A percentile compares a stretch with the other conserved stretches of the same genome.
Conservation (phyloP, 2,329 filamentous ascomycete genomes). For the Aspergillus sp. region DNA sequence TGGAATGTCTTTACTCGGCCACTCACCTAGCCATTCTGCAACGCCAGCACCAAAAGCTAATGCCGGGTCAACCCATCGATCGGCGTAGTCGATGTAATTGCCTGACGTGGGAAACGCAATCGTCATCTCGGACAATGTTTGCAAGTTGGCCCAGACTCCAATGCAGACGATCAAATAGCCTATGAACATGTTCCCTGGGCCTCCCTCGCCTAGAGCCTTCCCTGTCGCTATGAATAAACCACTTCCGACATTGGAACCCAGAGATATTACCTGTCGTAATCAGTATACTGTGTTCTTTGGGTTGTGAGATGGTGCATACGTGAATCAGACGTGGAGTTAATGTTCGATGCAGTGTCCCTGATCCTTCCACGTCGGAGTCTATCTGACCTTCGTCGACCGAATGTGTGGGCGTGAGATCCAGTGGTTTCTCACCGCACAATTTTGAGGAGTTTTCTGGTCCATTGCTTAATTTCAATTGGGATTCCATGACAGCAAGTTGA, state of each 20-base stretch:
- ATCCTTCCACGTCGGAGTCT: neutral
- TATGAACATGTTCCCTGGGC: constrained; percentile 11
- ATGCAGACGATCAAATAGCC: constrained; percentile 9
- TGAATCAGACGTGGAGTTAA: constrained; percentile 1
- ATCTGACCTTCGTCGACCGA: neutral
- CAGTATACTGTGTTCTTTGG: neutral
- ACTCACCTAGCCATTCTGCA: constrained; percentile 24
- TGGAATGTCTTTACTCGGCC: neutral
- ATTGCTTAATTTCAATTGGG: neutral
- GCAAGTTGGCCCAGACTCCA: constrained; percentile 14
- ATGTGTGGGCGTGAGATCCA: neutral
- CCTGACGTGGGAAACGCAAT: constrained; percentile 33
- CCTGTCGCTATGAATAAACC: constrained; percentile 14
- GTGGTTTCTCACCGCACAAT: neutral
- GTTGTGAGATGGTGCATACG: neutral
- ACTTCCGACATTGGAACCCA: constrained; percentile 13
- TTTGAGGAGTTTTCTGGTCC: too few relatives aligned
- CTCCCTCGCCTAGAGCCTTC: constrained; percentile 12
- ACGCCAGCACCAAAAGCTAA: constrained; percentile 42
- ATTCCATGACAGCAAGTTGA: neutral
- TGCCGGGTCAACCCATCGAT: constrained; percentile 42
- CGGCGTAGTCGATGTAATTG: constrained; percentile 43
- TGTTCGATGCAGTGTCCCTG: neutral
- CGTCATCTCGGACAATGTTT: constrained; percentile 15
- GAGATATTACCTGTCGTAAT: constrained; percentile 4